A percentile compares a stretch with the other conserved stretches of the same genome.
Conservation (phyloP, 306 rosid species). For the Quercus glauca region DNA sequence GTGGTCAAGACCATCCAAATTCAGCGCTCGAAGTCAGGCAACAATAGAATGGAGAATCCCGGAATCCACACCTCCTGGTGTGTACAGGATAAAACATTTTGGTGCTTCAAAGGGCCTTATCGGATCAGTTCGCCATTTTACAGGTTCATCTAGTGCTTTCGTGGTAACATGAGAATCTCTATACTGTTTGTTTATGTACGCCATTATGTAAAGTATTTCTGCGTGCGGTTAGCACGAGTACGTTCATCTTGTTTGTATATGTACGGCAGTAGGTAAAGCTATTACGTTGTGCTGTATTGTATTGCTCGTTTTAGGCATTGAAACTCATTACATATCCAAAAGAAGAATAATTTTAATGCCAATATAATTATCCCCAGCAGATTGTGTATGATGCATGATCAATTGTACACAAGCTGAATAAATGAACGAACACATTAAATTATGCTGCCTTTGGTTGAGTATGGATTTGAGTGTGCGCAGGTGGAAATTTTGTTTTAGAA, state of each 20-base stretch:
- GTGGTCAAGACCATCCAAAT: conserved; percentile 75
- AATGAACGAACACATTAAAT: no score
- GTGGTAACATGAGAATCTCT: conserved; percentile 46
- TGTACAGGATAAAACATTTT: conserved; percentile 72
- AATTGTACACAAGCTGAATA: no score
- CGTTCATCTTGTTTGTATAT: not conserved
- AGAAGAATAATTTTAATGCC: no score
- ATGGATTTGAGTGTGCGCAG: no score
- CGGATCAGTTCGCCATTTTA: conserved; percentile 70
- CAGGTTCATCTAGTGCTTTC: conserved; percentile 81
- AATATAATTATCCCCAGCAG: no score
- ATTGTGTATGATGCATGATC: no score
- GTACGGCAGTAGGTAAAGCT: not conserved
- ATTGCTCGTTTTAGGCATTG: no score
- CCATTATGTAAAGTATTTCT: not conserved
- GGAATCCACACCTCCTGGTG: conserved; percentile 50
- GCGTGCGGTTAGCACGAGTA: not conserved
- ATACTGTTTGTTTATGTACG: not conserved
- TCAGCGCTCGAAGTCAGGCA: conserved; percentile 65
- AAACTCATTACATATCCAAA: no score
- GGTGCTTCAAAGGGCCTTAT: conserved; percentile 74
- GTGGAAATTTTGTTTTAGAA: no score
- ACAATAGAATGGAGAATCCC: conserved; percentile 92
- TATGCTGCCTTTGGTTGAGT: no score
- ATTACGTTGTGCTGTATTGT: no score